Base-by-base conservation (phyloP, 2,329 filamentous ascomycete genomes). In the Eurotiales sp. region DNA sequence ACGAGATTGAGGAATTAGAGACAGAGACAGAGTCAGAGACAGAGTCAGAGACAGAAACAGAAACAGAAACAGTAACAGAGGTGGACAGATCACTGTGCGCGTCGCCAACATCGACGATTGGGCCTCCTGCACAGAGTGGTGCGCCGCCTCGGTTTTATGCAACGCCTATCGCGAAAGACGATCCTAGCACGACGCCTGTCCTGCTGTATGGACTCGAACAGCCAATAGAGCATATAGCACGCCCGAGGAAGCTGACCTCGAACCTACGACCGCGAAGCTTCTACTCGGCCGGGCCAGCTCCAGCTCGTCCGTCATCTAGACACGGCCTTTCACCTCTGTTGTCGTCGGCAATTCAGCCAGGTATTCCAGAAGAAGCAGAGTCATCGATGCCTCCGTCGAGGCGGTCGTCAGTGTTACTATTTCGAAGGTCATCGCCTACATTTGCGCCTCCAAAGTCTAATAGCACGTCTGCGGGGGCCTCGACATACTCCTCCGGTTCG, bases 151-250 rank as follows among this genome's bases (percentile, higher is more conserved):
- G 51, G 10, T 53, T 44, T 22, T 53, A 53, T 34, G 41, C 46
- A 0, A 53, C 51, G 0, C 51, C 51, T 3, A 47, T 53, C 3
- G 25, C 19, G 11, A 22, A 45, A 15, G 40, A 34, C 32, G 51
- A 53, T 25, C 30, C 40, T 1, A 34, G 8, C 21, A 32, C 48
- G 29, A 50, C 47, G 2, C 52, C 52, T 2, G 52, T 54, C 12
- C 17, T 40, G 19, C 12, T 51, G 37, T 54, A 54, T 25, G 52
- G 52, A 11, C 46, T 54, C 15, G 52, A 54, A 19, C 37, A 54
- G n/a, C 46, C 52, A 6, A 43, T 42, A n/a, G 52, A 46, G 1
- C 30, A 50, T 40, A 19, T 29, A 37, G 8, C n/a, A 21, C 34
- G 34, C 14, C 36, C 34, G 1, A 37, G 14, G n/a, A 46, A 40